Evolutionary conservation across 148 eudicot species (phyloP), one percentile per base, ranked within the genome.

Genomic region (Heliosperma pusillum): DNA sequence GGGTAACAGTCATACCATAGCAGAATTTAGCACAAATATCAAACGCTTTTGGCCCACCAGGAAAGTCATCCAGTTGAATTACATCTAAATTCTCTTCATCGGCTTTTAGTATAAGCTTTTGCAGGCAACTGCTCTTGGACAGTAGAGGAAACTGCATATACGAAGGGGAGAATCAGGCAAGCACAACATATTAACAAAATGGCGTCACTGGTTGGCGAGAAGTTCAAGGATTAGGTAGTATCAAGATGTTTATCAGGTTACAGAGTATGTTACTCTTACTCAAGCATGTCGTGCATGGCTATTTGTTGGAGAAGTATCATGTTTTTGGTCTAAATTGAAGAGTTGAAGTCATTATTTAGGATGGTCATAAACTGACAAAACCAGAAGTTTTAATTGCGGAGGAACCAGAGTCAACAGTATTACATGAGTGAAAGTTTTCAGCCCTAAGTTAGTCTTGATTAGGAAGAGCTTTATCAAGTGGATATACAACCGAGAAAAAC

Each of bases 31-130:
- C 55, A 50, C 55, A 93, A 11, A 93, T 89, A 74, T 90, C 93
- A 72, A 93, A 93, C 7, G 91, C 88, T 80, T 87, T 93, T 19
- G 93, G 87, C 47, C 97, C 96, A 21, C 96, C 93, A 10, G 97
- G 97, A 77, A 87, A 87, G 69, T 82, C 84, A 21, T 60, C 66
- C 78, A 93, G 79, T 42, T 84, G 70, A 71, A 93, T 80, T 83
- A 85, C 91, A 57, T 85, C 87, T 10, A 83, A 80, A 47, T 63
- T 73, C 66, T 87, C 89, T 72, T 88, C 91, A 60, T 76, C 87
- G 6, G 88, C 89, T 80, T 80, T 82, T 40, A 84, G 62, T 30
- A 87, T 85, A 29, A 89, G 90, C 79, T 85, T 90, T 72, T 86
- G 97, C 73, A 93, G 73, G 69, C 73, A 76, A 65, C 77, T 82